Evolutionary conservation across 1,139 yeast genomes (phyloP).

Genomic region (Zygoascus sp.): DNA sequence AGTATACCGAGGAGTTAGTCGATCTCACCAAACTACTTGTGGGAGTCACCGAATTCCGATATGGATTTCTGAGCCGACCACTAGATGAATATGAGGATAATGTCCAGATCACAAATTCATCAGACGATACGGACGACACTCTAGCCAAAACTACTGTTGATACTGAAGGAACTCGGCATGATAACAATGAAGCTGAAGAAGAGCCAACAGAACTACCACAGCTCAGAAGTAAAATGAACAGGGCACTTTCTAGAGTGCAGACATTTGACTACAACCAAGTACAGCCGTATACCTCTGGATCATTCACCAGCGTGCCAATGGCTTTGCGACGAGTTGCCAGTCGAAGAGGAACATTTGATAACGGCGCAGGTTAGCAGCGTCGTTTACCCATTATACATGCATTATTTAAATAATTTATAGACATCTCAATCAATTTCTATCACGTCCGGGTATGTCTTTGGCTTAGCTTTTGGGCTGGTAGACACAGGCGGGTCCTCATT

Average conservation of each 20-base stretch:
- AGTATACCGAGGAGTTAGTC: slow-evolving; percentile 45
- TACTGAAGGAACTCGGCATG: neutral
- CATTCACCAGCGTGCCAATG: slow-evolving; percentile 16
- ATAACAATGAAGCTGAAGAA: neutral
- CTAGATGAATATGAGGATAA: slow-evolving; percentile 25
- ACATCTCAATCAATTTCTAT: slow-evolving; percentile 63
- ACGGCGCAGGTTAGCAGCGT: neutral
- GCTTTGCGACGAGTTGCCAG: slow-evolving; percentile 20
- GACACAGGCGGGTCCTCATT: slow-evolving; percentile 42
- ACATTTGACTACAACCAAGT: slow-evolving; percentile 3
- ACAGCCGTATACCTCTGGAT: neutral
- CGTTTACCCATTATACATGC: neutral
- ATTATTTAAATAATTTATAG: slow-evolving; percentile 2
- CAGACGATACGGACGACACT: neutral
- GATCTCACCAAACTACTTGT: slow-evolving; percentile 42
- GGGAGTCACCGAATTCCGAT: slow-evolving; percentile 46
- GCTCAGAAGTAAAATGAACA: neutral
- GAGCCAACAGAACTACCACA: neutral
- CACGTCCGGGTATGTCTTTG: slow-evolving; percentile 50
- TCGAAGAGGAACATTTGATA: slow-evolving; percentile 7
- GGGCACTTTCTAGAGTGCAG: neutral
- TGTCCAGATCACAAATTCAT: neutral
- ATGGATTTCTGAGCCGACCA: slow-evolving; percentile 47
- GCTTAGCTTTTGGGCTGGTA: slow-evolving; percentile 17
- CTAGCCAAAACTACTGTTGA: neutral